phyloP scores from a whole-genome alignment of 371 early-diverging fungal species.

The Apophysomyces sp. region DNA sequence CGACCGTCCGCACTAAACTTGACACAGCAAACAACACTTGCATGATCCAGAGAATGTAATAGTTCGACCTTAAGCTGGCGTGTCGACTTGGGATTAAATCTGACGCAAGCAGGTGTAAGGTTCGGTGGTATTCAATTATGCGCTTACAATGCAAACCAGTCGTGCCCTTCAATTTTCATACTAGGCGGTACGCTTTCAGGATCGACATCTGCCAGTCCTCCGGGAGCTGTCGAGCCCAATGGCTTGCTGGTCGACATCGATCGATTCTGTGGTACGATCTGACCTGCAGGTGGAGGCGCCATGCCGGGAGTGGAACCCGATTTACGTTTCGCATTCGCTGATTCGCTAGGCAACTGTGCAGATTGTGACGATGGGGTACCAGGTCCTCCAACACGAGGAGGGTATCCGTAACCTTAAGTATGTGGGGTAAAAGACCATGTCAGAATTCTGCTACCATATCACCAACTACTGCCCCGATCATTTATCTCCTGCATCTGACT shows the following conservation, averaged over 20 bases:
- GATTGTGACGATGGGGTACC: constrained; percentile 12
- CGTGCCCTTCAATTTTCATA: constrained; percentile 76
- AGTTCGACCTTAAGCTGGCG: constrained; percentile 75
- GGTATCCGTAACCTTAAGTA: constrained; percentile 10
- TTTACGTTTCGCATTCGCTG: not conserved
- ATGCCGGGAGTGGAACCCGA: not conserved
- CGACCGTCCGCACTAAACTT: constrained; percentile 89
- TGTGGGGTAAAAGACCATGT: not conserved
- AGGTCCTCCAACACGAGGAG: constrained; percentile 9
- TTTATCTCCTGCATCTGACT: not conserved
- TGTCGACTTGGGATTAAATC: constrained; percentile 70
- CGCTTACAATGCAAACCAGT: constrained; percentile 83
- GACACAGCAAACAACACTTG: constrained; percentile 92
- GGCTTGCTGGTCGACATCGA: constrained; percentile 3
- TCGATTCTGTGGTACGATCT: not conserved
- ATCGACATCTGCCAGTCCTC: constrained; percentile 73
- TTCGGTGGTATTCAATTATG: not conserved
- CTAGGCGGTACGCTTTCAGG: constrained; percentile 73
- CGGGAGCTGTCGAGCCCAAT: constrained; percentile 22
- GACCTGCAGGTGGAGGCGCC: constrained; percentile 2
- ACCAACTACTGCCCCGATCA: not conserved
- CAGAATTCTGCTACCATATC: not conserved
- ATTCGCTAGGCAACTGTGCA: not conserved
- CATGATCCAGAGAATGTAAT: constrained; percentile 83
- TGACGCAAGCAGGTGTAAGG: constrained; percentile 7